A percentile compares a stretch with the other conserved stretches of the same genome.
phyloP scores from a whole-genome alignment of 805 yeast genomes.

The Candida golubevii region DNA sequence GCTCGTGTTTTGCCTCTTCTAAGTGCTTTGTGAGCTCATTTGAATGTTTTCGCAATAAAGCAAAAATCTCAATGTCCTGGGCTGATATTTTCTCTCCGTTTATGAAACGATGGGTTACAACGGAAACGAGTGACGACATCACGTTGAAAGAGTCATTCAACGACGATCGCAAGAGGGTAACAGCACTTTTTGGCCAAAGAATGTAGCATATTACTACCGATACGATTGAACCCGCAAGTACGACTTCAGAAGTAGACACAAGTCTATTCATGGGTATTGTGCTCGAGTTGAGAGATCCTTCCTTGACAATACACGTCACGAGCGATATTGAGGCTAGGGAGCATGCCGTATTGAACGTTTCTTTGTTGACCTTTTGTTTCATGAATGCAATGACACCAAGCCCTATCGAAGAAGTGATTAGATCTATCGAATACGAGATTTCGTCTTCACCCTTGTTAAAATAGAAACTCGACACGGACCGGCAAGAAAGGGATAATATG shows the following conservation, averaged over 20 bases:
- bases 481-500: constrained; percentile 47
- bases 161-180: constrained; percentile 36
- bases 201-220: constrained; percentile 59
- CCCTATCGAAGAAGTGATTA: constrained; percentile 49
- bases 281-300: constrained; percentile 61
- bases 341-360: constrained; percentile 77
- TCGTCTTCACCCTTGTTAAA: constrained; percentile 44
- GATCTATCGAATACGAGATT: constrained; percentile 49
- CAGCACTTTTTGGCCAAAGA: constrained; percentile 62
- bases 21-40: constrained; percentile 36
- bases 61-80: constrained; percentile 35
- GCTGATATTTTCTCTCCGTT: constrained; percentile 43
- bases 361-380: constrained; percentile 63
- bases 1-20: constrained; percentile 62
- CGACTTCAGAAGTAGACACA: constrained; percentile 52
- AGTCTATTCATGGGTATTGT: constrained; percentile 53
- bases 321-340: constrained; percentile 69
- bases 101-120: constrained; percentile 46
- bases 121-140: constrained; percentile 47
- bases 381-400: constrained; percentile 64
- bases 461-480: constrained; percentile 46
- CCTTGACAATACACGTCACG: constrained; percentile 68
- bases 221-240: constrained; percentile 54
- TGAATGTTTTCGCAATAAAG: constrained; percentile 38
- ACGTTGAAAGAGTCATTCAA: constrained; percentile 49